phyloP scores from a whole-genome alignment of 2,329 filamentous ascomycete genomes.

The Cladophialophora carrionii region DNA sequence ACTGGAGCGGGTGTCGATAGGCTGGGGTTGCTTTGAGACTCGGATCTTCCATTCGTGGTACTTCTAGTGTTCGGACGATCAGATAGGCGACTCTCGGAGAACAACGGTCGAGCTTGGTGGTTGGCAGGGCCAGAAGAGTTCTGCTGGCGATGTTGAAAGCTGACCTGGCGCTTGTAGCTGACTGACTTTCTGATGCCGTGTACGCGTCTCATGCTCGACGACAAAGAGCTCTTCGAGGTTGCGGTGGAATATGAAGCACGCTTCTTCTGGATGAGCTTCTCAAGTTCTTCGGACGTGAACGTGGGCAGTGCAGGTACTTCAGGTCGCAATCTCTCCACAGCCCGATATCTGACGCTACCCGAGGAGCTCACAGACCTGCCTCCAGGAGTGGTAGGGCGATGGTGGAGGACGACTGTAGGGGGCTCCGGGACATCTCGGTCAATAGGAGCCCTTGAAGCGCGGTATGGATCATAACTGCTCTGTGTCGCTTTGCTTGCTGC shows the following conservation, averaged over 20 bases:
- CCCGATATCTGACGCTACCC: constrained; percentile 27
- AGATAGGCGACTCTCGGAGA: constrained; percentile 37
- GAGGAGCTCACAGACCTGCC: constrained; percentile 43
- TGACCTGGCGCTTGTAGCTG: constrained; percentile 65
- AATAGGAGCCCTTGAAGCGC: constrained; percentile 65
- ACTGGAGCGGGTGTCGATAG: constrained; percentile 48
- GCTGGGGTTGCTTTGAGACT: constrained; percentile 45
- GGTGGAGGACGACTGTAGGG: constrained; percentile 71
- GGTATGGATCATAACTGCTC: constrained; percentile 81
- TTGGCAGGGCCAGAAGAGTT: constrained; percentile 40
- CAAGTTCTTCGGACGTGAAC: constrained; percentile 33
- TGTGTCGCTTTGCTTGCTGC: constrained; percentile 49
- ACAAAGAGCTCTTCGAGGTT: constrained; percentile 53
- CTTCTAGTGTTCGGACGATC: constrained; percentile 40
- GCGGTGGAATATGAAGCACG: constrained; percentile 34
- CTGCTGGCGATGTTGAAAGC: constrained; percentile 61
- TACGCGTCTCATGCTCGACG: constrained; percentile 50
- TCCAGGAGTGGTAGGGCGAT: constrained; percentile 46
- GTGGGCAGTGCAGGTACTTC: constrained; percentile 31
- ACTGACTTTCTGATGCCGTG: constrained; percentile 49
- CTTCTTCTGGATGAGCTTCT: constrained; percentile 32
- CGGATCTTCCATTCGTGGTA: constrained; percentile 27
- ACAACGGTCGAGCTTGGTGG: constrained; percentile 27
- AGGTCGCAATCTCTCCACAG: constrained; percentile 21
- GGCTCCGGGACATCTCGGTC: constrained; percentile 59